Conservation (phyloP, 2,329 filamentous ascomycete species). For the Pseudocercospora ulei region DNA sequence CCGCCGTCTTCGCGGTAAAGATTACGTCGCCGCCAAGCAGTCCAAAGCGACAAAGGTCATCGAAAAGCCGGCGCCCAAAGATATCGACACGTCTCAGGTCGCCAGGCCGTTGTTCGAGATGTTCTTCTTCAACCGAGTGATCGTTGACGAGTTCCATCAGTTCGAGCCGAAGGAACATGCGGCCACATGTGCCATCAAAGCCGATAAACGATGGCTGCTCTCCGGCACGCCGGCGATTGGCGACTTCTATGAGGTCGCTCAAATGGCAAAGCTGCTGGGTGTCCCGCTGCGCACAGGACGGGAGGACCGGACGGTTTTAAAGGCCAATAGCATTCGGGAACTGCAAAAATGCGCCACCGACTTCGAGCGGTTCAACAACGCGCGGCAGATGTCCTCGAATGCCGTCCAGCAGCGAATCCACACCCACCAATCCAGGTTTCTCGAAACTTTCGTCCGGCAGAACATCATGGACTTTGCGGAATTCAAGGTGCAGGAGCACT, state of each 20-base stretch:
- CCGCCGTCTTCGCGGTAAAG: conserved; percentile 26
- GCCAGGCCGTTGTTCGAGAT: conserved; percentile 44
- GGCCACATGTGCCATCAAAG: conserved; percentile 39
- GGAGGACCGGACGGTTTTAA: conserved; percentile 39
- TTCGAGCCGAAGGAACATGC: conserved; percentile 39
- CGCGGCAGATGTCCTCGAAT: conserved; percentile 43
- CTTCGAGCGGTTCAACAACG: conserved; percentile 49
- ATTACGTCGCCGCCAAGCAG: conserved; percentile 20
- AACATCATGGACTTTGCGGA: conserved; percentile 34
- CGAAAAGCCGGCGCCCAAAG: conserved; percentile 7
- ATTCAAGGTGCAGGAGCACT: conserved; percentile 40
- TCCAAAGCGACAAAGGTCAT: conserved; percentile 13
- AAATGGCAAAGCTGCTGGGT: conserved; percentile 49
- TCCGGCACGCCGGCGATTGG: conserved; percentile 53
- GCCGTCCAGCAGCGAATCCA: conserved; percentile 47
- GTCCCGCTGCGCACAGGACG: conserved; percentile 49
- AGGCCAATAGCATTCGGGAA: conserved; percentile 40
- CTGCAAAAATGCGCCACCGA: conserved; percentile 40
- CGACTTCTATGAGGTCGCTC: conserved; percentile 51
- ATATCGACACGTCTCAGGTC: conserved; percentile 15
- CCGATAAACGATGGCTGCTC: conserved; percentile 51
- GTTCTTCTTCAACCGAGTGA: conserved; percentile 51
- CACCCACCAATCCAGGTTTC: conserved; percentile 46
- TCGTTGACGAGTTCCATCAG: conserved; percentile 58
- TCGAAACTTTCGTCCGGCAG: conserved; percentile 46